Conservation (phyloP, 768 basidiomycete genomes). For the Phylloporus sp. region DNA sequence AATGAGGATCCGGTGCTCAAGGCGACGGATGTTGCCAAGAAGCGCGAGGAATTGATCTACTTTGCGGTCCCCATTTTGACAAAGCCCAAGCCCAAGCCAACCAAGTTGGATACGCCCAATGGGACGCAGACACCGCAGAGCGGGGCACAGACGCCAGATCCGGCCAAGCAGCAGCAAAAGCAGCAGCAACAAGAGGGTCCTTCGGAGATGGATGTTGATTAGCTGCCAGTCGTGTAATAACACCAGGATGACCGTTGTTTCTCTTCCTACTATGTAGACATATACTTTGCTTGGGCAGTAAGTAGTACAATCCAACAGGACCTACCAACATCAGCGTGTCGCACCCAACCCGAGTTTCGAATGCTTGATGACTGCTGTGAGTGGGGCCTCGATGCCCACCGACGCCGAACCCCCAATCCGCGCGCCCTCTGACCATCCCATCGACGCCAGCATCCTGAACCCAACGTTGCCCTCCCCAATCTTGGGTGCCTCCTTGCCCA, state of each 20-base stretch:
- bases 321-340: slow-evolving; percentile 9
- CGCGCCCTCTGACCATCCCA: slow-evolving; percentile 90
- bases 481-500: slow-evolving; percentile 84
- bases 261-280: slow-evolving; percentile 1
- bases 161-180: slow-evolving; percentile 31
- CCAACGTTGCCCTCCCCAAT: slow-evolving; percentile 79
- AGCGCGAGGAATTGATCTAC: slow-evolving; percentile 88
- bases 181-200: slow-evolving; percentile 39
- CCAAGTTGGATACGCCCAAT: slow-evolving; percentile 46
- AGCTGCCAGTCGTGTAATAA: slow-evolving; percentile 21
- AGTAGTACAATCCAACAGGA: background rate
- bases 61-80: slow-evolving; percentile 88
- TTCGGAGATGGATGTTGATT: slow-evolving; percentile 84
- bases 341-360: slow-evolving; percentile 86
- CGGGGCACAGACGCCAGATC: slow-evolving; percentile 54
- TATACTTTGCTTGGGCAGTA: slow-evolving; percentile 1
- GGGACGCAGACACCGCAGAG: slow-evolving; percentile 74
- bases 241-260: background rate
- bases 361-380: slow-evolving; percentile 82
- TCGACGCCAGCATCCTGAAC: slow-evolving; percentile 79
- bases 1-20: slow-evolving; percentile 83
- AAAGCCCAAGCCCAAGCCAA: slow-evolving; percentile 86
- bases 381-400: slow-evolving; percentile 67
- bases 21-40: slow-evolving; percentile 80
- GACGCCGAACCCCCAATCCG: slow-evolving; percentile 59